These are phyloP conservation scores for Funneliformis mosseae DNA, from an alignment of 192 early-diverging fungal species.

Conservation along the genomic window DNA sequence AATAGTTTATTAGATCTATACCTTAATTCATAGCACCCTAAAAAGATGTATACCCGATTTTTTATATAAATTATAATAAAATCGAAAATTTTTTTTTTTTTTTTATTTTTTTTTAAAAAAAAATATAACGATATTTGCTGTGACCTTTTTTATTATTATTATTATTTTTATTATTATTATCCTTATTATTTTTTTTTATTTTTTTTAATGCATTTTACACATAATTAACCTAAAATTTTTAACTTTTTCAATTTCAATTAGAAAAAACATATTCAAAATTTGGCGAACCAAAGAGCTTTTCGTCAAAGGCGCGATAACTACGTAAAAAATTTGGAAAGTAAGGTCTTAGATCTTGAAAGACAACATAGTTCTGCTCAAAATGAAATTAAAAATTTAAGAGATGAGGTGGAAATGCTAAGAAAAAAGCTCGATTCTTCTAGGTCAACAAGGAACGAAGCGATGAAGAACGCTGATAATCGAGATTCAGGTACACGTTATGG, in stretches of 20 bases:
- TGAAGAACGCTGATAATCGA: not conserved
- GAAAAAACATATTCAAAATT: conserved; percentile 34
- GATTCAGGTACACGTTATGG: not conserved
- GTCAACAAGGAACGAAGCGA: not conserved
- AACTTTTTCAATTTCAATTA: not conserved
- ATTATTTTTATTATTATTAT: too few relatives aligned
- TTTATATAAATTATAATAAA: not conserved
- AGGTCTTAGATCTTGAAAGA: not conserved
- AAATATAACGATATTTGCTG: not conserved
- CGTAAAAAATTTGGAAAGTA: not conserved
- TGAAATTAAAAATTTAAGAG: conserved; percentile 25
- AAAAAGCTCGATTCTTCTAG: not conserved
- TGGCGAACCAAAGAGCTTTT: conserved; percentile 26
- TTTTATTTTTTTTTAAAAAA: too few relatives aligned
- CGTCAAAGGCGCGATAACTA: conserved; percentile 25
- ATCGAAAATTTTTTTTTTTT: not conserved
- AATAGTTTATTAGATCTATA: too few relatives aligned
- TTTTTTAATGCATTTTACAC: not conserved
- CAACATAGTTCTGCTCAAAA: not conserved
- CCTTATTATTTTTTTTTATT: too few relatives aligned
- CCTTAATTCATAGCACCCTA: too few relatives aligned
- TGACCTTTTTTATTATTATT: too few relatives aligned
- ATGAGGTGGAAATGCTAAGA: not conserved
- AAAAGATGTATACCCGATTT: too few relatives aligned
- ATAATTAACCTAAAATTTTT: too few relatives aligned